Evolutionary conservation across 1,139 yeast species (phyloP).

Genomic region (Candida dubliniensis): DNA sequence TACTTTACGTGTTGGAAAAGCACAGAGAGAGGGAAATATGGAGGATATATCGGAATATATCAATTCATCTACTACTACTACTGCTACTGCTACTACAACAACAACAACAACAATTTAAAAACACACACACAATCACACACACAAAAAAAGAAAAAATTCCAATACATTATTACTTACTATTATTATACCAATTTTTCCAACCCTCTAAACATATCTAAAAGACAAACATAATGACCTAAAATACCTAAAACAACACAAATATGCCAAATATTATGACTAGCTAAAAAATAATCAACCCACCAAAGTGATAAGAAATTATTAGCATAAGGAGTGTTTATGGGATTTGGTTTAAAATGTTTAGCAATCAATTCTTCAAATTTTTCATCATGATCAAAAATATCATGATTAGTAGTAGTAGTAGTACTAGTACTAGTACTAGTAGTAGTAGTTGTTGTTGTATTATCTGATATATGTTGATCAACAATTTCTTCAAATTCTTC

Average conservation of each 20-base stretch:
- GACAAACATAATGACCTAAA: slow-evolving; percentile 78
- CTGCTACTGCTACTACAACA: too few relatives aligned
- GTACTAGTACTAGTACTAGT: neutral
- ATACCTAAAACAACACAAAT: slow-evolving; percentile 85
- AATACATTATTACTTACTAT: too few relatives aligned
- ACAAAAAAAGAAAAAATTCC: too few relatives aligned
- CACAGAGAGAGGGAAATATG: too few relatives aligned
- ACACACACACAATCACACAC: too few relatives aligned
- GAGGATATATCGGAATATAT: too few relatives aligned
- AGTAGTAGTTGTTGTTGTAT: slow-evolving; percentile 1
- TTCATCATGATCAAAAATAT: slow-evolving; percentile 18
- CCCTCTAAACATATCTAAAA: slow-evolving; percentile 60
- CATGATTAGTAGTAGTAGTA: neutral
- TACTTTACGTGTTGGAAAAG: too few relatives aligned
- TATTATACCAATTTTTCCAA: slow-evolving; percentile 2
- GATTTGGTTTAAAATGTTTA: slow-evolving; percentile 56
- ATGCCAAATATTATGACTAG: slow-evolving; percentile 94
- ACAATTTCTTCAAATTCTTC: slow-evolving; percentile 28
- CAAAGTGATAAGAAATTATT: slow-evolving; percentile 62
- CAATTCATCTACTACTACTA: too few relatives aligned
- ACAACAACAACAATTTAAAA: too few relatives aligned
- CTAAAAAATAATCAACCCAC: slow-evolving; percentile 79
- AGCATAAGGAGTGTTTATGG: slow-evolving; percentile 43
- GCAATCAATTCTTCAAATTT: slow-evolving; percentile 39
- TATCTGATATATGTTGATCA: slow-evolving; percentile 11